phyloP scores from a whole-genome alignment of 345 rosid species.

The Eucalyptus pauciflora region DNA sequence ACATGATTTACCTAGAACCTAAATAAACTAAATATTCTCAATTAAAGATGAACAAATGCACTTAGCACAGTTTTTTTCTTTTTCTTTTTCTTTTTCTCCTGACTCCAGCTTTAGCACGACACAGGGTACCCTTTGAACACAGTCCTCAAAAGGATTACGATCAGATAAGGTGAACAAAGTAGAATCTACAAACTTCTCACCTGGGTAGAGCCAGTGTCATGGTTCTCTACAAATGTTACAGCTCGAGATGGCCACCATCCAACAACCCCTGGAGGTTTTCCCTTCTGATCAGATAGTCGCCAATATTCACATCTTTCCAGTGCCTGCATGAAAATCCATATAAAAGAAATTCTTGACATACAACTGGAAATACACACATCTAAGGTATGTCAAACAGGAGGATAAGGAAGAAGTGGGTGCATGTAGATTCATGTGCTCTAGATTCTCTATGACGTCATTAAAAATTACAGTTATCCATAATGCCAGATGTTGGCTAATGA shows the following conservation, averaged over 20 bases:
- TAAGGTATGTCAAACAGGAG: not conserved
- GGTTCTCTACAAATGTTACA: slow-evolving; percentile 93
- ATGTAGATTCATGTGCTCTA: not conserved
- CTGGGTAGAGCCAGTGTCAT: slow-evolving; percentile 99
- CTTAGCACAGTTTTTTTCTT: not conserved
- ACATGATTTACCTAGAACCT: not conserved
- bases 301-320: slow-evolving; percentile 85
- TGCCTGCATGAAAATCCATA: slow-evolving; percentile 20
- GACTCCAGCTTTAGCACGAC: not conserved
- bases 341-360: not conserved
- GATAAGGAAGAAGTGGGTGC: not conserved
- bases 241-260: slow-evolving; percentile 99
- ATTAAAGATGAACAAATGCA: not conserved
- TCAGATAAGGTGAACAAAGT: not conserved
- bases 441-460: not conserved
- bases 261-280: slow-evolving; percentile 92
- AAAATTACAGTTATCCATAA: not conserved
- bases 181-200: slow-evolving; percentile 13
- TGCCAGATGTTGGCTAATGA: not conserved
- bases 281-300: slow-evolving; percentile 84
- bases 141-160: not conserved
- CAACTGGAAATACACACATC: not conserved
- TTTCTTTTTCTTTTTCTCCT: not conserved
- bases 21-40: not conserved
- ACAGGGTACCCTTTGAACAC: not conserved